phyloP scores from a whole-genome alignment of 2,329 filamentous ascomycete genomes.

The Hymenoscyphus salicellus region DNA sequence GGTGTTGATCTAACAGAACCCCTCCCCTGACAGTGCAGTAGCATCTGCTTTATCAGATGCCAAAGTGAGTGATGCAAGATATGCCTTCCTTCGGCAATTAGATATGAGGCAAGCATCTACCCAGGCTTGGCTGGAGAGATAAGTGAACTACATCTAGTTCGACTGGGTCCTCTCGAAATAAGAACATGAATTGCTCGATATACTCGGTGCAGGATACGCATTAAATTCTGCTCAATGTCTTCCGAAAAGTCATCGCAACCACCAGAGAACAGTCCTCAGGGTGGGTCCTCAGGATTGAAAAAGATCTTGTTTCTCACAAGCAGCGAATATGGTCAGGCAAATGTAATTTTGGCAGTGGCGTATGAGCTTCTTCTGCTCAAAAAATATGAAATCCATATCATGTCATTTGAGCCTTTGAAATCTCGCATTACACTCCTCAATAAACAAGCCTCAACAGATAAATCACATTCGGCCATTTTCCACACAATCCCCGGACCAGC shows the following conservation, averaged over 20 bases:
- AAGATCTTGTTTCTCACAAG: constrained; percentile 43
- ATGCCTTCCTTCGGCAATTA: neutral
- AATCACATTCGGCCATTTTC: constrained; percentile 28
- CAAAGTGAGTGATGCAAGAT: constrained; percentile 1
- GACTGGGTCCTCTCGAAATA: neutral
- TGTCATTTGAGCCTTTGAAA: constrained; percentile 41
- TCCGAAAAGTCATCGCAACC: neutral
- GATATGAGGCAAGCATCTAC: neutral
- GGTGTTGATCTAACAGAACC: neutral
- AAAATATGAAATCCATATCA: constrained; percentile 44
- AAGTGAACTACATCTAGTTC: neutral
- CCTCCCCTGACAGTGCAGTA: neutral
- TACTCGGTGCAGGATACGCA: neutral
- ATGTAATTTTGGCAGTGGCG: constrained; percentile 44
- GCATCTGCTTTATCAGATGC: neutral
- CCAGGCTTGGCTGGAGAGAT: constrained; percentile 1
- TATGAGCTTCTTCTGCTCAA: constrained; percentile 40
- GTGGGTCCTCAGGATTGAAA: constrained; percentile 5
- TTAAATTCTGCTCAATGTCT: constrained; percentile 2
- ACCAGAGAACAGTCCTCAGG: neutral
- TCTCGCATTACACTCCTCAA: constrained; percentile 32
- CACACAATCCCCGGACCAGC: constrained; percentile 38
- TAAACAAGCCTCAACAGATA: constrained; percentile 17
- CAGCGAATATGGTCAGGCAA: constrained; percentile 46
- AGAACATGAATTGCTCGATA: neutral